These are phyloP conservation scores for Trametes sanguinea DNA, from an alignment of 768 basidiomycete genomes.

Conservation along the genomic window DNA sequence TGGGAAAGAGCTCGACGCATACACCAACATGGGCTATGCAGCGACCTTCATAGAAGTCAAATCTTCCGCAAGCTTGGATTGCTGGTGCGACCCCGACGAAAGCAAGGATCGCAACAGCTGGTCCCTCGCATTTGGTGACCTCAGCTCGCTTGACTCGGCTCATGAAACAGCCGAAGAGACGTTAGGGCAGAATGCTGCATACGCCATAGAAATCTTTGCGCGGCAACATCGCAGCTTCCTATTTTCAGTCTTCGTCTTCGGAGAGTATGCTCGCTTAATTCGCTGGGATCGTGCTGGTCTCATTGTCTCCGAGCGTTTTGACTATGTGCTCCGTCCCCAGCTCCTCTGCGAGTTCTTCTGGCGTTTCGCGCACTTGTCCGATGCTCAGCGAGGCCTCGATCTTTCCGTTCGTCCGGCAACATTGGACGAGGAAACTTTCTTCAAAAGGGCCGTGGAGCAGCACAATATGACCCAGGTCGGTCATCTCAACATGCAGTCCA, in stretches of 20 bases:
- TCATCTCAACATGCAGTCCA: too few species aligned
- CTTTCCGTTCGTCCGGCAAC: conserved; percentile 1
- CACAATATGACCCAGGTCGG: background rate
- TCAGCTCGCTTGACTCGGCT: background rate
- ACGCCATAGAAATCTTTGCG: background rate
- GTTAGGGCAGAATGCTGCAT: conserved; percentile 5
- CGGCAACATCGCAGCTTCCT: conserved; percentile 8
- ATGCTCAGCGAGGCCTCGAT: conserved; percentile 8
- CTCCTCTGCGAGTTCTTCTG: background rate
- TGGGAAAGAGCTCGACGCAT: background rate
- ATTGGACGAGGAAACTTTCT: background rate
- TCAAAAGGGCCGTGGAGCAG: background rate
- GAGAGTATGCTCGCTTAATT: background rate
- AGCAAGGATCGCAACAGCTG: background rate
- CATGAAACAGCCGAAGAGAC: too few species aligned
- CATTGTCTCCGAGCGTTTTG: conserved; percentile 7
- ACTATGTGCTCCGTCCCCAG: background rate
- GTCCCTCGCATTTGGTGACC: background rate
- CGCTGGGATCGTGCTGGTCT: conserved; percentile 11
- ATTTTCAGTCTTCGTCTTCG: conserved; percentile 1
- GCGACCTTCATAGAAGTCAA: conserved; percentile 10
- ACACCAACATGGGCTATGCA: conserved; percentile 1
- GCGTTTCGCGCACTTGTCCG: background rate
- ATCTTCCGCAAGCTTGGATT: background rate
- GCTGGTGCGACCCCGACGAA: background rate